These are phyloP conservation scores for Scedosporium boydii DNA, from an alignment of 2,329 filamentous ascomycete genomes.

Conservation along the genomic window DNA sequence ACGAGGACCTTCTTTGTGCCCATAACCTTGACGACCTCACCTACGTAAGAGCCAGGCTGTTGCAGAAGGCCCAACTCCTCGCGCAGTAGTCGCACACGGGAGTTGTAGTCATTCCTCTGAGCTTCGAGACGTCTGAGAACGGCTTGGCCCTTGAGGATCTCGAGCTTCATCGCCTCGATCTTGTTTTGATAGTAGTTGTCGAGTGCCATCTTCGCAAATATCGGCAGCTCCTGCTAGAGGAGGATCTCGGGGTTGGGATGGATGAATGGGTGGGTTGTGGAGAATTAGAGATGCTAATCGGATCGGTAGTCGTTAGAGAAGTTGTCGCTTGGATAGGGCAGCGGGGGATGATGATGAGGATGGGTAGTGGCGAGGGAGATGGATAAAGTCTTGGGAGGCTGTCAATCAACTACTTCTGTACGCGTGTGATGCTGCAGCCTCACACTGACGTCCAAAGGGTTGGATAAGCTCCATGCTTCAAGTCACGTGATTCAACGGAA, in stretches of 20 bases:
- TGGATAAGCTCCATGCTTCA: background rate
- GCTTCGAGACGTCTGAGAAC: slow-evolving; percentile 91
- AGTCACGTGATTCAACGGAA: background rate
- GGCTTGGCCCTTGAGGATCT: slow-evolving; percentile 98
- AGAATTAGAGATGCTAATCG: background rate
- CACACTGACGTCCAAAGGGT: background rate
- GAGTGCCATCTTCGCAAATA: slow-evolving; percentile 64
- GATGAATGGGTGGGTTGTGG: background rate
- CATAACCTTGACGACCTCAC: slow-evolving; percentile 99
- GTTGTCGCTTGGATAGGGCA: background rate
- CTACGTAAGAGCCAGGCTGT: slow-evolving; percentile 95
- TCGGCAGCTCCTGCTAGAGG: background rate
- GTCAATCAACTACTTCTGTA: background rate
- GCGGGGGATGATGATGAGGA: background rate
- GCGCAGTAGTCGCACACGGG: slow-evolving; percentile 82
- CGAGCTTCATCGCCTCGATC: slow-evolving; percentile 99
- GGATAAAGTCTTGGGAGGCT: background rate
- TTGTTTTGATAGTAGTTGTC: slow-evolving; percentile 99
- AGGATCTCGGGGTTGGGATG: background rate
- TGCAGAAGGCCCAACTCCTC: slow-evolving; percentile 94
- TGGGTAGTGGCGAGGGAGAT: background rate
- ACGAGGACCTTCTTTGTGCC: slow-evolving; percentile 98
- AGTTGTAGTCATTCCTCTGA: slow-evolving; percentile 99
- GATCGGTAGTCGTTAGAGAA: background rate
- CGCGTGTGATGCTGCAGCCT: slow-evolving; percentile 5